These are phyloP conservation scores for Jacaranda copaia DNA, from an alignment of 257 asterid species.

Conservation along the genomic window DNA sequence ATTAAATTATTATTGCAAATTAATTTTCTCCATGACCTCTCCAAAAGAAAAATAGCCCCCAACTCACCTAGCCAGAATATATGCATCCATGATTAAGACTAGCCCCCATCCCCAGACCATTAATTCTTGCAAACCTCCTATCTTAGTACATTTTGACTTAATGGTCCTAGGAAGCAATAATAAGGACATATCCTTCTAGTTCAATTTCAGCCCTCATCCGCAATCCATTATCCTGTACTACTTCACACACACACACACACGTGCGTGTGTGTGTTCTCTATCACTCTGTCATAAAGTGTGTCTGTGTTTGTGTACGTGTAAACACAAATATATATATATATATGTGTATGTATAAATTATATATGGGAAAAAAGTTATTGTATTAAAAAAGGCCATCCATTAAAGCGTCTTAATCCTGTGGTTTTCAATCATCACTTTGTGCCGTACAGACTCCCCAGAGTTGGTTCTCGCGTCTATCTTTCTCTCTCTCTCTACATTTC, in stretches of 20 bases:
- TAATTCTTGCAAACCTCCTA: too few relatives aligned
- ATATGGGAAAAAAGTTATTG: neutral
- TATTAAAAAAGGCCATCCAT: slow-evolving; percentile 60
- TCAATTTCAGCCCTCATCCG: too few relatives aligned
- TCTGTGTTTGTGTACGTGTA: neutral
- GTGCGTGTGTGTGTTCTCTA: slow-evolving; percentile 26
- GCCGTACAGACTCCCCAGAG: slow-evolving; percentile 61
- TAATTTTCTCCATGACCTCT: too few relatives aligned
- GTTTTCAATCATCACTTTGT: slow-evolving; percentile 65
- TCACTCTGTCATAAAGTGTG: neutral
- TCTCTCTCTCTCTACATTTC: slow-evolving; percentile 40
- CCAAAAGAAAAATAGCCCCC: too few relatives aligned
- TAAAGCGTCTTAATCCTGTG: slow-evolving; percentile 74
- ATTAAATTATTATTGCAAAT: too few relatives aligned
- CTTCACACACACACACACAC: slow-evolving; percentile 34
- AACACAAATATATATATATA: neutral
- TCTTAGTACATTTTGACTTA: neutral
- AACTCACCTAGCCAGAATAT: too few relatives aligned
- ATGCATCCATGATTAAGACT: too few relatives aligned
- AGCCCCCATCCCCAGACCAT: too few relatives aligned
- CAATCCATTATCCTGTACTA: neutral
- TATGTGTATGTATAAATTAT: neutral
- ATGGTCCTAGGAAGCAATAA: slow-evolving; percentile 26
- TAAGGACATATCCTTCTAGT: neutral
- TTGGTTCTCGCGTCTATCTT: slow-evolving; percentile 58